Base-by-base conservation (phyloP, 1,284 basidiomycete species). In the Polyporus tsugae region DNA sequence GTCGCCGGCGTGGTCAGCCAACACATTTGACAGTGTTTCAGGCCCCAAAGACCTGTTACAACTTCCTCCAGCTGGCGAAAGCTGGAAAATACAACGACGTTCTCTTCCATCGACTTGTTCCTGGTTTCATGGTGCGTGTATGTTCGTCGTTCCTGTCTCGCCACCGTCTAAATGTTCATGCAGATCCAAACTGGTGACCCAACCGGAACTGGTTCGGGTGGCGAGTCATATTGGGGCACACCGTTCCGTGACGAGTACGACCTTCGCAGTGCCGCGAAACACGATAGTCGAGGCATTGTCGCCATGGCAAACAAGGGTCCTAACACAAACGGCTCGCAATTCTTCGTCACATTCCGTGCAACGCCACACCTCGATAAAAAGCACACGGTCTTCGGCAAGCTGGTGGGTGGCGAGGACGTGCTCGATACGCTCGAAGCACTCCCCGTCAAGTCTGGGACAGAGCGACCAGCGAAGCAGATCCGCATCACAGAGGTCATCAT, bases 21-120 rank as follows among this genome's bases (percentile, higher is more conserved):
- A 29, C 4, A 15, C 29, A 25, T n/a, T 39, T 11, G 19, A 39
- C 55, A 22, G 58, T 38, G 11, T 6, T 58, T 62, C 67, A 96
- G 90, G 97, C 97, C 6, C 97, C 97, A 0, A 97, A 97, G 82
- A 98, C 97, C 0, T 97, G 96, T 76, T 99, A 98, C 80, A 99
- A 99, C 81, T 99, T 99, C 80, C 82, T 99, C 22, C 94, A 94
- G 90, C 87, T 98, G 5, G 95, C 96, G 0, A 89, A 90, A 73
- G 84, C 91, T 42, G 96, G 96, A 3, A 95, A 96, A 75, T 99
- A 99, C 78, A 91, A 98, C 74, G 84, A 95, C 74, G 91, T 90
- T 69, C 79, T 93, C 39, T 99, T 99, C 80, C 97, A 99, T 78
- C 90, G 97, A 42, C 84, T 98, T 60, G 95, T 99, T 15, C 96